Evolutionary conservation across 306 rosid genomes (phyloP), one percentile per base, ranked within the genome.

Genomic region (Lotus japonicus): DNA sequence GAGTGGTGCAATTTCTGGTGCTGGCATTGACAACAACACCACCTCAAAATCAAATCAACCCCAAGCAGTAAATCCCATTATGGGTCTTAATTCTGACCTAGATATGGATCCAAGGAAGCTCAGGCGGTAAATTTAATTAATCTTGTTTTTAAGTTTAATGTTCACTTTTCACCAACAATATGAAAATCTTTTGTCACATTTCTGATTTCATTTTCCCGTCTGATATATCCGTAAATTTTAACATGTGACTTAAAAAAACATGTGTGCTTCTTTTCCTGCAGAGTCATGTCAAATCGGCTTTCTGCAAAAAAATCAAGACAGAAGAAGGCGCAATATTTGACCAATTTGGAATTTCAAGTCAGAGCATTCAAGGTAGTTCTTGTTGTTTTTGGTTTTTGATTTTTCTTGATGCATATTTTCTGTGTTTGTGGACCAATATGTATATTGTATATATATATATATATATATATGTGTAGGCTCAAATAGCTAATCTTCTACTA

Each of bases 401-500:
- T 26, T 26, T 26, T 26, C 4, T 31, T 31, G 5, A 31, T 4
- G 1, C 5, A 31, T 31, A 31, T 5, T 31, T 0, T 31, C 1
- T 31, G 36, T 5, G 36, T 5, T 31, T 31, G 7, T 31, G 7
- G 36, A 5, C 4, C 5, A 31, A 31, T 0, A 6, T 31, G 1
- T 21, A 31, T 31, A 31, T 31, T 7, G 36, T 6, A 31, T 31
- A 0, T 31, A 5, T 31, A 6, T 31, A 7, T 31, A 0, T 31
- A 1, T 14, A 6, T 31, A 7, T 31, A 0, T 31, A 1, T 14
- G 19, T 68, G 73, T 68, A 89, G 92, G 70, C 41, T 36, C 76
- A 84, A 56, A 66, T 84, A 18, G 74, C 51, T 1, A 1, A 39
- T 17, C 21, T 86, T 44, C n/a, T 31, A 48, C 81, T 81, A 31